Base-by-base conservation (phyloP, 2,329 filamentous ascomycete species). In the Pseudogymnoascus verrucosus region DNA sequence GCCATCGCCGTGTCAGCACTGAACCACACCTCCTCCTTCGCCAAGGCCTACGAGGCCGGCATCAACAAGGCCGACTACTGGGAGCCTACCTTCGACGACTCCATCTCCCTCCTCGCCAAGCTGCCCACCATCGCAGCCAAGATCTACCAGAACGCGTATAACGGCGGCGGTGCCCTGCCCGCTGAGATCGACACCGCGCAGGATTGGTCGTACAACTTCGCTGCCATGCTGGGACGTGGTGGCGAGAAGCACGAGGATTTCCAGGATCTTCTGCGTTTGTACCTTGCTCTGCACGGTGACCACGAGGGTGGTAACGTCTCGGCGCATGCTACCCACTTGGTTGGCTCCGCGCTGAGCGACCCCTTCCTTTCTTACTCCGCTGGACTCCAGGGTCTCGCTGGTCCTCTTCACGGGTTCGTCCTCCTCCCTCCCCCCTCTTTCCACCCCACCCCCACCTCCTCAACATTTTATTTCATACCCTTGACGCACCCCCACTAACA, bases 121-220 rank as follows among this genome's bases (percentile, higher is more conserved):
- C 88, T 99, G 62, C 95, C 95, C 67, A 96, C 91, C 66, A 93
- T 99, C 70, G 95, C 95, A 28, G 95, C 95, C 65, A 96, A 96
- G 78, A 97, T 99, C 74, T 97, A 99, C 83, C 91, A 96, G 73
- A 95, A 95, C 76, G 82, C 91, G 67, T 90, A 95, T 84, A 81
- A 85, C 74, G 78, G 82, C 70, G 86, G 93, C 76, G 87, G 89
- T 72, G 80, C 89, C 68, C 81, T 96, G 67, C 87, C 91, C 7
- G 84, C 88, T 70, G 80, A 89, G 75, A 81, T 96, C 60, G 93
- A 99, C 71, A 77, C 85, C 64, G 83, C 89, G 69, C 91, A 97
- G 78, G 95, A 99, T 78, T 99, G 95, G 95, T 89, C 93, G 0
- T 96, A 97, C 83, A 99, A 99, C 83, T 99, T 97, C 73, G 95